Evolutionary conservation across 768 basidiomycete genomes (phyloP), one percentile per base, ranked within the genome.

Genomic region (Termitomyces sp.): DNA sequence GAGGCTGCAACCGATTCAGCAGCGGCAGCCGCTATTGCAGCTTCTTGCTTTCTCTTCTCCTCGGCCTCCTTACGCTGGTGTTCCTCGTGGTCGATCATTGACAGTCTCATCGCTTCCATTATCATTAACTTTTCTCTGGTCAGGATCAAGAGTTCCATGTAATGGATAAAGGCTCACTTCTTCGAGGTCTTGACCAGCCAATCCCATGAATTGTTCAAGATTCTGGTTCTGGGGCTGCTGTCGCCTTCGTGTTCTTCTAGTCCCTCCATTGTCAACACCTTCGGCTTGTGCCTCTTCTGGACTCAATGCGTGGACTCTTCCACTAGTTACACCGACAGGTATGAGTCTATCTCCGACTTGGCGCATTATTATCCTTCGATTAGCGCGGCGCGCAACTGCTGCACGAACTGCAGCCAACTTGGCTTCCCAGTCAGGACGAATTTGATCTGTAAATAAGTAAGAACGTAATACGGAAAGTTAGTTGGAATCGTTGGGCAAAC

Each of bases 51-150:
- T 65, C 73, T 80, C 70, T 81, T 85, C 69, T 88, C 83, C 64
- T 84, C 87, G 55, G 79, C 80, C 65, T 90, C 83, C 66, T 83
- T 85, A 64, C 84, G 80, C 67, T 94, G 92, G 54, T 94, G 90
- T 65, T 94, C 94, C 71, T 98, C 95, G 65, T 98, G 94, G 56
- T 98, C 96, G 48, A 97, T 68, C 62, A 98, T 76, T 28, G 94
- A 97, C 56, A 97, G 75, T 54, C 96, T 85, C 94, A 99, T 98
- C 5, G 97, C 97, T 73, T 98, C 97, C 91, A 95, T 95, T 54
- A 99, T 77, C 96, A 98, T 98, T 44, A 99, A 73, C 93, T 99
- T 40, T 51, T 60, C 41, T 23, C 23, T 37, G 46, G 50, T 55
- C 41, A 53, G 53, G 31, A 37, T 54, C 12, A 47, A 56, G 3